phyloP scores from a whole-genome alignment of 2,329 filamentous ascomycete species.

The Ascomycota sp. region DNA sequence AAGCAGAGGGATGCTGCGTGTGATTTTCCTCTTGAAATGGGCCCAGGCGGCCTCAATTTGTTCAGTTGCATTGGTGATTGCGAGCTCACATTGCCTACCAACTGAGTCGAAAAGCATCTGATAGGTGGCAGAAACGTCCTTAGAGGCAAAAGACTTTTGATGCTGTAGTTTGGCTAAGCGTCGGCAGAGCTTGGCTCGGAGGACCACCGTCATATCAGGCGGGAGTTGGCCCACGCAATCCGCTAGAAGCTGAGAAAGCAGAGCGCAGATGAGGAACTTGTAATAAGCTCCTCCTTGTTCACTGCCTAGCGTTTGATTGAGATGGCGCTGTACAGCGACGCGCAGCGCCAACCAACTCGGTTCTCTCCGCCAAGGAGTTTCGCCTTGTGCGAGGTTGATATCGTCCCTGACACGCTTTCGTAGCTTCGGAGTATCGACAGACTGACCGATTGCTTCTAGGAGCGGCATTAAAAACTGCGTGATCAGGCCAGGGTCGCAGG shows the following conservation, averaged over 20 bases:
- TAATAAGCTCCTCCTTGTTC: constrained; percentile 18
- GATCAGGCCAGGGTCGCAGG: constrained; percentile 31
- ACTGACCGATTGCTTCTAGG: constrained; percentile 28
- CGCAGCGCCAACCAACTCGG: constrained; percentile 40
- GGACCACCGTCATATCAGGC: constrained; percentile 5
- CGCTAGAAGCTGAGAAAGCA: constrained; percentile 23
- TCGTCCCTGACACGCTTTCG: constrained; percentile 41
- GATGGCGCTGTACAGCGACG: constrained; percentile 29
- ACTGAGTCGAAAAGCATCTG: neutral
- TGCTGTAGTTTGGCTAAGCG: constrained; percentile 33
- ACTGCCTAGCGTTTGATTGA: constrained; percentile 17
- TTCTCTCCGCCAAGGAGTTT: constrained; percentile 37
- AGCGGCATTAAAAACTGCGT: constrained; percentile 36
- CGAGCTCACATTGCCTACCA: neutral
- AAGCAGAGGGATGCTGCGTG: constrained; percentile 19
- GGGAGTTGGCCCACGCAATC: constrained; percentile 8
- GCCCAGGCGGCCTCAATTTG: constrained; percentile 11
- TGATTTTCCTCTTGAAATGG: constrained; percentile 14
- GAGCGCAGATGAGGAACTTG: constrained; percentile 31
- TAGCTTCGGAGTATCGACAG: constrained; percentile 15
- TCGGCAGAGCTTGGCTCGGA: constrained; percentile 28
- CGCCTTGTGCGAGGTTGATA: constrained; percentile 24
- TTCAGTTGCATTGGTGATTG: neutral
- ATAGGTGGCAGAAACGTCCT: neutral
- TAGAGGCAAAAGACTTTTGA: constrained; percentile 1